These are phyloP conservation scores for Tolypocladium album DNA, from an alignment of 2,329 filamentous ascomycete genomes.

Conservation along the genomic window DNA sequence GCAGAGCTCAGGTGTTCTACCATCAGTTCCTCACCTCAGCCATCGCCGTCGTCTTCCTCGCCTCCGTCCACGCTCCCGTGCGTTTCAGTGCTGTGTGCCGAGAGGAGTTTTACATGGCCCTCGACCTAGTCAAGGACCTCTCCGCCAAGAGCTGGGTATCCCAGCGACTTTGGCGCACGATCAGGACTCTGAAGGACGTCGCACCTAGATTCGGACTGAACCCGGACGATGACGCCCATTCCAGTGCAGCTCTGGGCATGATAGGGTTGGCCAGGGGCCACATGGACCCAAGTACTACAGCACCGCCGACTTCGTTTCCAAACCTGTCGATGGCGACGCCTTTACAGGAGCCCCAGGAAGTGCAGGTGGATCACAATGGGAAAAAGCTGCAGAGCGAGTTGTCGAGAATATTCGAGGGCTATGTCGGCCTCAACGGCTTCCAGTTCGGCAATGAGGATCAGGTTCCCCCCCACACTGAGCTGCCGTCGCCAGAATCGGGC, in stretches of 20 bases:
- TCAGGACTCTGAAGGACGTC: slow-evolving; percentile 59
- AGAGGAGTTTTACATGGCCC: slow-evolving; percentile 69
- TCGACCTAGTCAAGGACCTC: slow-evolving; percentile 64
- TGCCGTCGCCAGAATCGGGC: slow-evolving; percentile 11
- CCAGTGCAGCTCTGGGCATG: slow-evolving; percentile 42
- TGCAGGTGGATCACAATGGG: slow-evolving; percentile 29
- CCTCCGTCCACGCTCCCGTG: slow-evolving; percentile 63
- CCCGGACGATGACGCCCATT: slow-evolving; percentile 36
- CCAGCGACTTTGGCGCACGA: slow-evolving; percentile 62
- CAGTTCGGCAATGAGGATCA: slow-evolving; percentile 15
- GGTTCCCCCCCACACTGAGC: slow-evolving; percentile 11
- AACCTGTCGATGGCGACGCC: slow-evolving; percentile 15
- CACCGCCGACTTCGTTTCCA: slow-evolving; percentile 16
- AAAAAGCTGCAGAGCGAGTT: slow-evolving; percentile 42
- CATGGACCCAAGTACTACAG: slow-evolving; percentile 11
- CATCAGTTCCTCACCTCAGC: slow-evolving; percentile 71
- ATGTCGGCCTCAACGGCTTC: slow-evolving; percentile 24
- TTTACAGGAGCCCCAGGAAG: slow-evolving; percentile 9
- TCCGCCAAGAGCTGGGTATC: slow-evolving; percentile 62
- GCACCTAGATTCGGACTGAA: slow-evolving; percentile 57
- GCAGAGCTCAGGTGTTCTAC: slow-evolving; percentile 63
- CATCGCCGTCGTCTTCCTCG: slow-evolving; percentile 65
- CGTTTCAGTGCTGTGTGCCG: slow-evolving; percentile 58
- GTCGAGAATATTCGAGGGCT: slow-evolving; percentile 33
- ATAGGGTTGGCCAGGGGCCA: slow-evolving; percentile 38